Percentiles rank a stretch among this genome's conserved stretches.
These are phyloP conservation scores for Puccinia polysora DNA, from an alignment of 1,284 basidiomycete species.

Conservation along the genomic window DNA sequence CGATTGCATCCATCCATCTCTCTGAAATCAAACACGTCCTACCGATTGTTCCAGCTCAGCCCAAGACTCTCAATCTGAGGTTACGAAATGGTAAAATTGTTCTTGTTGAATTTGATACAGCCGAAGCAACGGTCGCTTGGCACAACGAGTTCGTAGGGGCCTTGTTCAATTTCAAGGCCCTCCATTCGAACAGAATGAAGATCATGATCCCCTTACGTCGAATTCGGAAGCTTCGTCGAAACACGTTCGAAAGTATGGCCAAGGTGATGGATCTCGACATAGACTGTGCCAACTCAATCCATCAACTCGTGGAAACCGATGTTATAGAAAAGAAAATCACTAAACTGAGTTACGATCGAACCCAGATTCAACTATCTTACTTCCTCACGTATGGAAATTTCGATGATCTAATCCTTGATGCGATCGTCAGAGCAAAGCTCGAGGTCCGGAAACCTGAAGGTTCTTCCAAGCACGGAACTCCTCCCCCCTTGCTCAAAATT, in stretches of 20 bases:
- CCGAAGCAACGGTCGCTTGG: constrained; percentile 47
- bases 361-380: constrained; percentile 26
- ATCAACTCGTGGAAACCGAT: not conserved
- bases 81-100: constrained; percentile 45
- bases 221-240: constrained; percentile 46
- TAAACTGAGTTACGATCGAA: not conserved
- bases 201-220: constrained; percentile 48
- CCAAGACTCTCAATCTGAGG: constrained; percentile 46
- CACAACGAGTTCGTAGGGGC: constrained; percentile 47
- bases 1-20: constrained; percentile 47
- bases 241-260: constrained; percentile 46
- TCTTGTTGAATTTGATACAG: constrained; percentile 49
- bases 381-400: constrained; percentile 15
- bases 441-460: constrained; percentile 3
- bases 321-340: constrained; percentile 5
- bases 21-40: constrained; percentile 47
- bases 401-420: constrained; percentile 35
- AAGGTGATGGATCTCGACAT: constrained; percentile 43
- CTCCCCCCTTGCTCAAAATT: constrained; percentile 20
- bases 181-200: constrained; percentile 47
- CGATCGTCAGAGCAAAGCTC: constrained; percentile 24
- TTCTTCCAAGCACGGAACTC: not conserved
- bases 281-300: not conserved
- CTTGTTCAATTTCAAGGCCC: constrained; percentile 47
- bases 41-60: constrained; percentile 47